phyloP scores from a whole-genome alignment of 495 filamentous ascomycete species.

The Podospora australis region DNA sequence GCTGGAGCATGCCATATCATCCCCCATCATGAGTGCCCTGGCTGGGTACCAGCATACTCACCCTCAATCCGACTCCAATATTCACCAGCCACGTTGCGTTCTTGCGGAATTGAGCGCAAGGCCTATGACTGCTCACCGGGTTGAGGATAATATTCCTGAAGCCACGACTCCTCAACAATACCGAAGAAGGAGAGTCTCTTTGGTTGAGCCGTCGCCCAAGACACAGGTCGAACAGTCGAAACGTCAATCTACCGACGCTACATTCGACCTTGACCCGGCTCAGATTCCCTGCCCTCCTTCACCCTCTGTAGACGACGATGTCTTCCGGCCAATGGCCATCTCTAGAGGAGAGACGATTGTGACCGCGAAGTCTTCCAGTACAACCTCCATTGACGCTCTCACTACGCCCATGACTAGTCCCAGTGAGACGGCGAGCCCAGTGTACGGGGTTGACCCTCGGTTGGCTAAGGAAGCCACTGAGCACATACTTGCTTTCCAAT shows the following conservation, averaged over 20 bases:
- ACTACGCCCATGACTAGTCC: constrained; percentile 43
- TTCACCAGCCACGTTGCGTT: constrained; percentile 29
- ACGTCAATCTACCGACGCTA: constrained; percentile 14
- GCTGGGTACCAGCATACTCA: constrained; percentile 35
- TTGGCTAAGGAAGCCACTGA: constrained; percentile 50
- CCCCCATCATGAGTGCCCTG: constrained; percentile 29
- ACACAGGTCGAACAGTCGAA: constrained; percentile 21
- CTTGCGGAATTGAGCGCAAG: constrained; percentile 29
- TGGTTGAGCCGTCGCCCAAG: constrained; percentile 23
- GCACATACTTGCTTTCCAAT: constrained; percentile 56
- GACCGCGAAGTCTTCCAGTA: constrained; percentile 40
- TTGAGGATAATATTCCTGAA: constrained; percentile 30
- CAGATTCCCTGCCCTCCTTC: constrained; percentile 39
- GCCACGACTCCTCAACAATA: constrained; percentile 16
- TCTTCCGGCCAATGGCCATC: constrained; percentile 18
- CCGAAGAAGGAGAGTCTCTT: constrained; percentile 23
- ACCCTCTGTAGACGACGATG: constrained; percentile 46
- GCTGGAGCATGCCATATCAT: constrained; percentile 17
- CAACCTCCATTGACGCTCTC: constrained; percentile 36
- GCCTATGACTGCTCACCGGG: constrained; percentile 35
- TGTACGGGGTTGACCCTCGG: constrained; percentile 47
- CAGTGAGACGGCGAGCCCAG: constrained; percentile 49
- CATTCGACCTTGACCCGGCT: constrained; percentile 15
- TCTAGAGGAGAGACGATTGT: constrained; percentile 32
- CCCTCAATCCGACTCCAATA: constrained; percentile 41